A percentile compares a stretch with the other conserved stretches of the same genome.
phyloP scores from a whole-genome alignment of 1,139 yeast species.

The Debaryomyces psychrophilus region DNA sequence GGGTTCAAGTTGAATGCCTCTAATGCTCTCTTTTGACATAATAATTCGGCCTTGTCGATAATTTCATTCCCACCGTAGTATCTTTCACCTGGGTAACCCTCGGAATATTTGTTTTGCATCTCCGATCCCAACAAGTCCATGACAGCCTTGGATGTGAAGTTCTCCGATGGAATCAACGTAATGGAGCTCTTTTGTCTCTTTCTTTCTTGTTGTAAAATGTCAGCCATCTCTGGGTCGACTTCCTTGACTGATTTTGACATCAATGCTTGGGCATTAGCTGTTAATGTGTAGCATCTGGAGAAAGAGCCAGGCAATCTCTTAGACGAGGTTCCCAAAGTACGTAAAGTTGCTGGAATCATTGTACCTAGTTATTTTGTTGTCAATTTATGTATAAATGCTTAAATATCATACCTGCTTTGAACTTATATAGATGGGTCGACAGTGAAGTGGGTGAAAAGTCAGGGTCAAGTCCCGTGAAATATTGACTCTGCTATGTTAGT shows the following conservation, averaged over 20 bases:
- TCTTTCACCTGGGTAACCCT: conserved; percentile 97
- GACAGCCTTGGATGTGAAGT: conserved; percentile 92
- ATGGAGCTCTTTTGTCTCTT: conserved; percentile 86
- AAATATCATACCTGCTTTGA: neutral
- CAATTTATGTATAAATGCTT: neutral
- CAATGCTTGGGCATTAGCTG: conserved; percentile 52
- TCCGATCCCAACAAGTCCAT: conserved; percentile 93
- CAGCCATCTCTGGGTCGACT: conserved; percentile 85
- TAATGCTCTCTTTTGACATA: conserved; percentile 91
- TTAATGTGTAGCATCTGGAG: conserved; percentile 47
- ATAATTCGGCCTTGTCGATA: conserved; percentile 85
- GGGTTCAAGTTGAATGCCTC: conserved; percentile 79
- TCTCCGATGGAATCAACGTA: conserved; percentile 91
- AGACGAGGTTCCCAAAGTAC: conserved; percentile 25
- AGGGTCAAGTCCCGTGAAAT: neutral
- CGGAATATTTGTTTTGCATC: conserved; percentile 98
- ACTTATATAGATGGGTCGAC: conserved; percentile 4
- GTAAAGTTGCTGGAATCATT: conserved; percentile 27
- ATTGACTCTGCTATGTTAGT: conserved; percentile 4
- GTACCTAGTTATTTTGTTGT: conserved; percentile 1
- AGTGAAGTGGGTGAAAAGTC: conserved; percentile 4
- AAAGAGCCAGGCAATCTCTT: conserved; percentile 16
- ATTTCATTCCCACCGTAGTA: conserved; percentile 96
- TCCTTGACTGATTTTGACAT: conserved; percentile 66
- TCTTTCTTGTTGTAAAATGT: conserved; percentile 72